Base-by-base conservation (phyloP, 2,329 filamentous ascomycete species). In the Monosporascus sp. region DNA sequence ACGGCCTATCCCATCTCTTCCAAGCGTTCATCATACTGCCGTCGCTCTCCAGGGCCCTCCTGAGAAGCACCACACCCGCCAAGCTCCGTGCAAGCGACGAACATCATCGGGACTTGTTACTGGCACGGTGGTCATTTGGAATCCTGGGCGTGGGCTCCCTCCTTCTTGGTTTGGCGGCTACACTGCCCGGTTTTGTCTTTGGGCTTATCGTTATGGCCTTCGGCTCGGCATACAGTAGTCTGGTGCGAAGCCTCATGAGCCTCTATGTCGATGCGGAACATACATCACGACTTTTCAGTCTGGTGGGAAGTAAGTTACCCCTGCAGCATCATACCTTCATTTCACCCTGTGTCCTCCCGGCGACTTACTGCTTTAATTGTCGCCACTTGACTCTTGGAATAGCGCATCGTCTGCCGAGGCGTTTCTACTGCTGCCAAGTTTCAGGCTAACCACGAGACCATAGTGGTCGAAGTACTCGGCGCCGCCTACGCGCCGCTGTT, bases 271-370 rank as follows among this genome's bases (percentile, higher is more conserved):
- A 64, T 27, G 58, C 62, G 0, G 60, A 60, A 20, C 64, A 67
- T 52, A 60, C 64, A 1, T 65, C 66, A 3, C 61, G 66, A 2
- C 60, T 70, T 7, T 70, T 66, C 49, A 68, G 63, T 51, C 48
- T 68, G 14, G 60, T 65, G 3, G 62, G 59, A 15, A 65, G 43
- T 45, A 45, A 25, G 47, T 48, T 22, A 37, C 14, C 20, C 6
- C 11, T 20, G 14, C 15, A 9, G 2, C 14, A 7, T 20, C 38
- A 54, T 43, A 8, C 7, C n/a, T 20, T 20, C 20, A 20, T 20
- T 20, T 5, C n/a, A 18, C 3, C 11, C 5, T 5, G 39, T 2
- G 6, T 5, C 9, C 18, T n/a, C 15, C 38, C 38, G 6, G 15
- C 1, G 38, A 7, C 3, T 20, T 11, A 11, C 27, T 11, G 9